A percentile compares a stretch with the other conserved stretches of the same genome.
phyloP scores from a whole-genome alignment of 148 eudicot species.

The Nyssa sinensis region DNA sequence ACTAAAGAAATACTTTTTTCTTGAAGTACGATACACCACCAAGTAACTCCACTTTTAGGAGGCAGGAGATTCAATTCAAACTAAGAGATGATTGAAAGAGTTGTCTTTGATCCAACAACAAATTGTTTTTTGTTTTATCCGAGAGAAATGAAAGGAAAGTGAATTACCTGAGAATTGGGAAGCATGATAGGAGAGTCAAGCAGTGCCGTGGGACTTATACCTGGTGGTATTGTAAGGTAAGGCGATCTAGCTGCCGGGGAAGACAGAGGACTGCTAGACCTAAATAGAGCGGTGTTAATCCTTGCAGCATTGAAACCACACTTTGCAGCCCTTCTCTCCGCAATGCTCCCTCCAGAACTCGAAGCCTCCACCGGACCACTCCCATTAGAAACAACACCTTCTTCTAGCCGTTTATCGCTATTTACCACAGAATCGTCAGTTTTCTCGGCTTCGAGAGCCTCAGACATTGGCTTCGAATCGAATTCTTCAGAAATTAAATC shows the following conservation, averaged over 20 bases:
- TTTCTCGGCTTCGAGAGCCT: neutral
- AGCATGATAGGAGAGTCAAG: conserved; percentile 66
- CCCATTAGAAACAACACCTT: neutral
- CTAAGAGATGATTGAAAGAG: neutral
- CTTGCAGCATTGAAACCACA: conserved; percentile 47
- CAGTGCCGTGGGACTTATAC: conserved; percentile 58
- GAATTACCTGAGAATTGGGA: conserved; percentile 56
- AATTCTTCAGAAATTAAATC: neutral
- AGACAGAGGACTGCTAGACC: conserved; percentile 20
- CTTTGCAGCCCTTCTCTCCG: conserved; percentile 58
- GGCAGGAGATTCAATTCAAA: neutral
- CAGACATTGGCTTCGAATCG: neutral
- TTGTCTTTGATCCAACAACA: no score
- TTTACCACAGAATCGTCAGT: conserved; percentile 1
- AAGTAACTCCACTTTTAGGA: no score
- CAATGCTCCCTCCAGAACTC: conserved; percentile 28
- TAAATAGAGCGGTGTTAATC: conserved; percentile 34
- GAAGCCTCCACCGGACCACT: neutral
- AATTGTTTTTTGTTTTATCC: no score
- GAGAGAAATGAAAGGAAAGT: neutral
- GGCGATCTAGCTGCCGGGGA: conserved; percentile 36
- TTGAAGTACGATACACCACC: neutral
- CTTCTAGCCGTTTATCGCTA: neutral
- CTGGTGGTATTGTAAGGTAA: conserved; percentile 49
- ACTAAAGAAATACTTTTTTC: neutral